Conservation (phyloP, 225 moss, liverwort and hornwort species). For the Sphagnum tenellum region DNA sequence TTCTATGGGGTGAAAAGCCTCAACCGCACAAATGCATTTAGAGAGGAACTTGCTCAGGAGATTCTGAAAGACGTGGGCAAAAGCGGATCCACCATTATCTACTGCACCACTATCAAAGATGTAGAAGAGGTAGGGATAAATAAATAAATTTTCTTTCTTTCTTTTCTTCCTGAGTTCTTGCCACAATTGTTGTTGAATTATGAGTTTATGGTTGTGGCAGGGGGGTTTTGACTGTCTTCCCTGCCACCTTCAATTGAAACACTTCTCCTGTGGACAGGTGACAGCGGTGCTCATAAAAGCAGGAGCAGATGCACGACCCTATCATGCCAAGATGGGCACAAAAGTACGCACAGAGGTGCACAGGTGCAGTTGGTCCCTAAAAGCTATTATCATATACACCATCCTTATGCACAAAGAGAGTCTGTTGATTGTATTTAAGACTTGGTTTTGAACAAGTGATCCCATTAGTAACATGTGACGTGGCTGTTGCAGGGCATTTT, state of each 20-base stretch:
- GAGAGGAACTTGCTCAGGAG: slow-evolving; percentile 68
- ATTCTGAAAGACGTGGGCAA: slow-evolving; percentile 59
- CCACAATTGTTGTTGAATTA: too few species aligned
- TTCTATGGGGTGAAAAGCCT: slow-evolving; percentile 77
- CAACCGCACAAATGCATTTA: slow-evolving; percentile 60
- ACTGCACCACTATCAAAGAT: slow-evolving; percentile 86
- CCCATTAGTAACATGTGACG: too few species aligned
- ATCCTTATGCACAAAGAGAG: too few species aligned
- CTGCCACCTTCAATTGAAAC: too few species aligned
- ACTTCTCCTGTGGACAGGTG: slow-evolving; percentile 30
- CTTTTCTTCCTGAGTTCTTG: too few species aligned
- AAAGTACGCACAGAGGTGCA: slow-evolving; percentile 59
- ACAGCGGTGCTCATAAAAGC: slow-evolving; percentile 56
- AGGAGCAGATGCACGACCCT: slow-evolving; percentile 76
- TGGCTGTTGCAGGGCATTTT: slow-evolving; percentile 60
- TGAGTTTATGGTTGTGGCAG: too few species aligned
- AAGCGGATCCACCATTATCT: slow-evolving; percentile 87
- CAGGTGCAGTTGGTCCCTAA: slow-evolving; percentile 23
- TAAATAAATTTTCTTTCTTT: too few species aligned
- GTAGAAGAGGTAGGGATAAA: slow-evolving; percentile 54
- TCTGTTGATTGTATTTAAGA: too few species aligned
- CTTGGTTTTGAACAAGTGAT: too few species aligned
- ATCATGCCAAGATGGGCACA: slow-evolving; percentile 77
- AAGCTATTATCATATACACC: too few species aligned
- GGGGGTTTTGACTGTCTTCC: too few species aligned